A percentile compares a stretch with the other conserved stretches of the same genome.
Evolutionary conservation across 2,329 filamentous ascomycete genomes (phyloP).

Genomic region (Rhynchosporium agropyri): DNA sequence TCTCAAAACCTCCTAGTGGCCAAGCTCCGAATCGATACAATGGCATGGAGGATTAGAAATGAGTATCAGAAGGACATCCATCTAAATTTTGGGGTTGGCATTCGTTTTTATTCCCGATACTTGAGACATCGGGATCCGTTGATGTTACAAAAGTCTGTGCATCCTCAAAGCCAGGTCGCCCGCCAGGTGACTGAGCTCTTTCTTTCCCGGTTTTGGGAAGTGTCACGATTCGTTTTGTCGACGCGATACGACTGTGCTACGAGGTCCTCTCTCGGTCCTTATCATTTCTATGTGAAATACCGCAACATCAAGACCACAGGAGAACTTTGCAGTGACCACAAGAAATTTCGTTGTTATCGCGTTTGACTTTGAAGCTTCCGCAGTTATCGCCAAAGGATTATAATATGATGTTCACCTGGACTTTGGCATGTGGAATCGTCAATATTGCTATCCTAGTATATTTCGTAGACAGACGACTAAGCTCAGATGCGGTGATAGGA

Average conservation of each 20-base stretch:
- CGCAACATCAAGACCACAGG: conserved; percentile 18
- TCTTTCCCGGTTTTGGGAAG: not conserved
- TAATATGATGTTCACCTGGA: not conserved
- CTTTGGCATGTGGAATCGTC: too few species aligned
- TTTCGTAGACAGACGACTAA: too few species aligned
- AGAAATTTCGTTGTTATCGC: conserved; percentile 38
- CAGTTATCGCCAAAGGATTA: conserved; percentile 40
- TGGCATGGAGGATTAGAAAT: not conserved
- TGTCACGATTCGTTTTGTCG: not conserved
- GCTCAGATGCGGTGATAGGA: too few species aligned
- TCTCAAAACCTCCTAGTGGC: not conserved
- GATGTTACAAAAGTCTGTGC: too few species aligned
- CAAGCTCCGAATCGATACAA: not conserved
- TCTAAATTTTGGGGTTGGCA: not conserved
- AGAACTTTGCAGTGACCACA: conserved; percentile 37
- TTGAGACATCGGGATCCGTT: too few species aligned
- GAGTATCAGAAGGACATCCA: not conserved
- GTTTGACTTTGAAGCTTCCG: conserved; percentile 41
- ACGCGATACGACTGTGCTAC: not conserved
- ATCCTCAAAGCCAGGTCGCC: too few species aligned
- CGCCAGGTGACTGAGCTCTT: too few species aligned
- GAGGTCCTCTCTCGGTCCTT: conserved; percentile 28
- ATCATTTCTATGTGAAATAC: too few species aligned
- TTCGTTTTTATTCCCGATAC: too few species aligned
- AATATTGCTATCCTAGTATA: too few species aligned